Base-by-base conservation (phyloP, 108 stramenopile genomes). In the Craspedostauros australis region DNA sequence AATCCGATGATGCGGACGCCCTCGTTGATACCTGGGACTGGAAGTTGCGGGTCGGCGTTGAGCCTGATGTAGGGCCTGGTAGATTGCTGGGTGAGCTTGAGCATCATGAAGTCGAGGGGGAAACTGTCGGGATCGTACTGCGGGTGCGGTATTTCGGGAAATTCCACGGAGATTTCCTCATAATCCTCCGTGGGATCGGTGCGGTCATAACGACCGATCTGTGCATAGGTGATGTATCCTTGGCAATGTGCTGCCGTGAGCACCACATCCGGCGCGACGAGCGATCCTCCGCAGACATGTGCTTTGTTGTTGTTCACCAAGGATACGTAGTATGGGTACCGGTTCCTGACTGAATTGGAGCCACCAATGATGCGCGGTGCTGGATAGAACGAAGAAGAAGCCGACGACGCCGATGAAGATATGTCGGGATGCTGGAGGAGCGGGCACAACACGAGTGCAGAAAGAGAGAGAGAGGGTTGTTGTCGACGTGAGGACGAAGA, bases 171-270 rank as follows among this genome's bases (percentile, higher is more conserved):
- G 36, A 75, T 44, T 9, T 46, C 62, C 25, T 51, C 49, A 24
- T 45, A 72, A 30, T 51, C 55, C 9, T 56, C 53, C 2, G 28
- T 41, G 0, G 23, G 26, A 25, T 70, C 46, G 6, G 22, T 49
- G 20, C 62, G 46, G 50, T 76, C 64, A 18, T 58, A 65, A 37
- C 55, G 42, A 24, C 76, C 75, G 26, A 83, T 49, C 0, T 70
- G 54, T 11, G 59, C 75, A 32, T 46, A 43, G 8, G 23, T 32
- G 7, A 51, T n/a, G 6, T 15, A 33, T 18, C 50, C 42, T n/a
- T 23, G 37, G 54, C 85, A 87, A 64, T 87, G 85, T 0, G 79
- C 73, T 18, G 85, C 85, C 6, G 79, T 78, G 33, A 87, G 31
- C 8, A 87, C 69, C 9, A 82, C 60, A 50, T 87, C 85, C 4